Conservation (phyloP, 2,329 filamentous ascomycete species). For the Helotiales sp. region DNA sequence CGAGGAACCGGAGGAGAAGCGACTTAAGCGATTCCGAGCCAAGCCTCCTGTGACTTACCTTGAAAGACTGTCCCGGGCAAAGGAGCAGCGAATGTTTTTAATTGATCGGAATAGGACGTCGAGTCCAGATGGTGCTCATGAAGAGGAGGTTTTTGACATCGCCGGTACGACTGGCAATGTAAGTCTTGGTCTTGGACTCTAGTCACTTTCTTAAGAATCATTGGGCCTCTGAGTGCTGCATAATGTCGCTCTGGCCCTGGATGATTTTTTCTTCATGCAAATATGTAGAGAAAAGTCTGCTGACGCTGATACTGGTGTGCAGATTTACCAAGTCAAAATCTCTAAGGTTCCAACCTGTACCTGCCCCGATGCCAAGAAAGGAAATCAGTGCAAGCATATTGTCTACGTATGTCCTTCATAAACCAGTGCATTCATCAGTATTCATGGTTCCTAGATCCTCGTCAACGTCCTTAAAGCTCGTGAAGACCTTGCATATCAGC, state of each 20-base stretch:
- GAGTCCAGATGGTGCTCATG: slow-evolving; percentile 40
- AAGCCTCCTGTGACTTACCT: slow-evolving; percentile 47
- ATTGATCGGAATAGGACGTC: slow-evolving; percentile 43
- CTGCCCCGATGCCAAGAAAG: slow-evolving; percentile 53
- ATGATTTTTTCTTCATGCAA: too few relatives aligned
- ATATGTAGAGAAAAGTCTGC: too few relatives aligned
- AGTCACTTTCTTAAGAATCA: too few relatives aligned
- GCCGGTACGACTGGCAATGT: slow-evolving; percentile 60
- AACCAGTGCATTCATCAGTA: background rate
- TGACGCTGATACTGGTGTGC: background rate
- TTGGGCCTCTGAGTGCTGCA: too few relatives aligned
- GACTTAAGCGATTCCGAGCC: slow-evolving; percentile 40
- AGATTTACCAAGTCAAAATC: slow-evolving; percentile 57
- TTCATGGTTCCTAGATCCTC: slow-evolving; percentile 44
- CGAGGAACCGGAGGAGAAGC: slow-evolving; percentile 37
- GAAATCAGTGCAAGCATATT: slow-evolving; percentile 65
- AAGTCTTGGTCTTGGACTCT: too few relatives aligned
- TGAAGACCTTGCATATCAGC: slow-evolving; percentile 55
- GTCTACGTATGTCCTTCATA: slow-evolving; percentile 47
- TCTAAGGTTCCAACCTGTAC: slow-evolving; percentile 51
- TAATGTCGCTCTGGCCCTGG: too few relatives aligned
- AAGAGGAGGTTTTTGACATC: slow-evolving; percentile 52
- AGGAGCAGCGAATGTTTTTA: slow-evolving; percentile 57
- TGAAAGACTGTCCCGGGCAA: slow-evolving; percentile 47
- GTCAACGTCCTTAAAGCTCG: slow-evolving; percentile 57